Evolutionary conservation across 331 rosid genomes (phyloP).

Genomic region (Spiraea crenata): DNA sequence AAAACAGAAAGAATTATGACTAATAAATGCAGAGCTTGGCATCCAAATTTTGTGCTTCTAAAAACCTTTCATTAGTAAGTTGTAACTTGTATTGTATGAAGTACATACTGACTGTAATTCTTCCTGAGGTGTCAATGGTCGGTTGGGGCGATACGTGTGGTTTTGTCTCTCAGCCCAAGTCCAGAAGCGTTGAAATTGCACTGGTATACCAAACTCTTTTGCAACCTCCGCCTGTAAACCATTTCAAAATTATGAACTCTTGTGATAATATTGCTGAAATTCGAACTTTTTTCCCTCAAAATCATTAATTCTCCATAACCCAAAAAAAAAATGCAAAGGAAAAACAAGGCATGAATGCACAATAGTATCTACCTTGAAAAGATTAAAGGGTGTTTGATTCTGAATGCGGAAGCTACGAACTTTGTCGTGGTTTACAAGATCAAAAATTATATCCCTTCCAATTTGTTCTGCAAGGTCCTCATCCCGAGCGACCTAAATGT

Average conservation of each 20-base stretch:
- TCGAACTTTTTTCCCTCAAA: too few species aligned
- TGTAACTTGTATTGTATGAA: too few species aligned
- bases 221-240: slow-evolving; percentile 65
- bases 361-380: slow-evolving; percentile 64
- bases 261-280: too few species aligned
- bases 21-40: not conserved
- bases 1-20: not conserved
- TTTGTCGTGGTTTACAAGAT: slow-evolving; percentile 91
- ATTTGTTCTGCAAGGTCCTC: slow-evolving; percentile 70
- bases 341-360: not conserved
- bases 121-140: slow-evolving; percentile 55
- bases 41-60: not conserved
- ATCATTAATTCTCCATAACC: not conserved
- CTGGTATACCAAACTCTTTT: slow-evolving; percentile 55
- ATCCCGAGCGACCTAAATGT: slow-evolving; percentile 76
- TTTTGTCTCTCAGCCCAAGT: slow-evolving; percentile 68
- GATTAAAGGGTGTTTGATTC: slow-evolving; percentile 51
- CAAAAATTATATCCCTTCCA: slow-evolving; percentile 73
- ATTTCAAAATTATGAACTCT: slow-evolving; percentile 1
- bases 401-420: slow-evolving; percentile 70
- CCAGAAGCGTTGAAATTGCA: slow-evolving; percentile 64
- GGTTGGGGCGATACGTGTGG: slow-evolving; percentile 64
- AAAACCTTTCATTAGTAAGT: too few species aligned
- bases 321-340: not conserved
- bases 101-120: slow-evolving; percentile 55